These are phyloP conservation scores for Lactifluus piperatus DNA, from an alignment of 768 basidiomycete genomes.

Conservation along the genomic window DNA sequence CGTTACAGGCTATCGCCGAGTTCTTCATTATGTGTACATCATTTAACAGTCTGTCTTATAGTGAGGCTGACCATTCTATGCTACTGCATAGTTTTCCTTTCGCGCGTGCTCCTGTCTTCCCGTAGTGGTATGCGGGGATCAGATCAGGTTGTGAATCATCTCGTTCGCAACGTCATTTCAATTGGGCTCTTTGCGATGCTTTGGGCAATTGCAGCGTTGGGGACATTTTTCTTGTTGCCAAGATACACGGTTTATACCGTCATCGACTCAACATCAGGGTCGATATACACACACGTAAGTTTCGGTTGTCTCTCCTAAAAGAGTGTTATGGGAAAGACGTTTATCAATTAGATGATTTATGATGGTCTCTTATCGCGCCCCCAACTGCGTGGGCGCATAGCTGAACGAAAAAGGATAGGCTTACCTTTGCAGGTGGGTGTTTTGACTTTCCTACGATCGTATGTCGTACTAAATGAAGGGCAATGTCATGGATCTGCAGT, in stretches of 20 bases:
- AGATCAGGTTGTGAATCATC: neutral
- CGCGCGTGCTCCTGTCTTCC: neutral
- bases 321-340: neutral
- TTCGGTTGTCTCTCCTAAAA: neutral
- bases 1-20: neutral
- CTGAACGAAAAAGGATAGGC: neutral
- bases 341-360: neutral
- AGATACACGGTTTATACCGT: neutral
- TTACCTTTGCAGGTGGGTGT: neutral
- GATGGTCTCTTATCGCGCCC: neutral
- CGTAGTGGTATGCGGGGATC: neutral
- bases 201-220: neutral
- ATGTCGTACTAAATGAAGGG: neutral
- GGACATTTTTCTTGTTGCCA: neutral
- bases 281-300: conserved; percentile 4
- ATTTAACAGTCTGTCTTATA: neutral
- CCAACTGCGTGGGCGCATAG: neutral
- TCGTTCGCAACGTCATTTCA: conserved; percentile 1
- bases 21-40: conserved; percentile 1
- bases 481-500: neutral
- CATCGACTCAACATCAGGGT: neutral
- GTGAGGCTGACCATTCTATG: neutral
- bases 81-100: neutral
- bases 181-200: neutral
- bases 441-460: neutral